phyloP scores from a whole-genome alignment of 75 land plant genomes.

The Larix kaempferi region DNA sequence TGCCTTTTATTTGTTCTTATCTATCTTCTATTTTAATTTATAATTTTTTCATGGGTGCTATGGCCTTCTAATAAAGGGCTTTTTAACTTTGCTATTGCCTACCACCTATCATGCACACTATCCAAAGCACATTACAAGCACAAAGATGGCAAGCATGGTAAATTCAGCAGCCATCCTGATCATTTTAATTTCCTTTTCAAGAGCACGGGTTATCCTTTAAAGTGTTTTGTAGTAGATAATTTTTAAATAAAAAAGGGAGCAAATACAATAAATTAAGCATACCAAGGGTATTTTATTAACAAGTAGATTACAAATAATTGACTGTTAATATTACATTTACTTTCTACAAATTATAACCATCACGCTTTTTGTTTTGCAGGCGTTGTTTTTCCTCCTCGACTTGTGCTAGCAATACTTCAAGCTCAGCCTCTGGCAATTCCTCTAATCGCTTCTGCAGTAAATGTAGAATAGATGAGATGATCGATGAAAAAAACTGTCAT shows the following conservation, averaged over 20 bases:
- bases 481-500: not conserved
- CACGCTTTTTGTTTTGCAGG: conserved; percentile 1
- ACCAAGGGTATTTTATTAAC: not conserved
- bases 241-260: not conserved
- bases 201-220: no score
- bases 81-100: no score
- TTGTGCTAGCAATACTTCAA: conserved; percentile 76
- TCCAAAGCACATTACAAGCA: no score
- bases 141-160: no score
- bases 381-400: conserved; percentile 87
- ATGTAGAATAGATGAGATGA: not conserved
- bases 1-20: no score
- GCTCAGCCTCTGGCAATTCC: conserved; percentile 82
- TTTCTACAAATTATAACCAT: conserved; percentile 2
- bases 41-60: no score
- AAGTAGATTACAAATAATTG: not conserved
- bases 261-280: not conserved
- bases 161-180: no score
- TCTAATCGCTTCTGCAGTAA: conserved; percentile 73
- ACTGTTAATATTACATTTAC: not conserved
- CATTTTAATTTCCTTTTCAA: no score
- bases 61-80: no score
- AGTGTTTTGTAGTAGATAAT: no score
- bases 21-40: no score
- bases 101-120: no score